Conservation (phyloP, 2,329 filamentous ascomycete species). For the Septoria petroselini region DNA sequence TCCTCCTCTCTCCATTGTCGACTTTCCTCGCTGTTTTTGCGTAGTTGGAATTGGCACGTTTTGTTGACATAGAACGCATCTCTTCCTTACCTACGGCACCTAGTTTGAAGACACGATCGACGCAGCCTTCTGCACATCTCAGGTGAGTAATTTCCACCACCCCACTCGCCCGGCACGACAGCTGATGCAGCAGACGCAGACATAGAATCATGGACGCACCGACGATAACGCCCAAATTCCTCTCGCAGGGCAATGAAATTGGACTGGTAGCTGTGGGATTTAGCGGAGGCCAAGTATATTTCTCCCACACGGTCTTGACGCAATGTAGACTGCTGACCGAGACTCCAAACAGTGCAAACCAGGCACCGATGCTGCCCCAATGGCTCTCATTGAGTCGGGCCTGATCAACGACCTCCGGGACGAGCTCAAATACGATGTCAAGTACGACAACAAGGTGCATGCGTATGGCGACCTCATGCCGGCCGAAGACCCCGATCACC, state of each 20-base stretch:
- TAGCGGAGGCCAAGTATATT: constrained; percentile 82
- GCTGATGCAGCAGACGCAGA: not conserved
- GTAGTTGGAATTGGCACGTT: too few relatives aligned
- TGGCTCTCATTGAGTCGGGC: constrained; percentile 82
- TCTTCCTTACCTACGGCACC: too few relatives aligned
- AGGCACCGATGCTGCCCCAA: constrained; percentile 86
- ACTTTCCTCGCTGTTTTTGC: not conserved
- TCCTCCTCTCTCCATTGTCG: constrained; percentile 1
- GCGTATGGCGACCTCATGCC: constrained; percentile 75
- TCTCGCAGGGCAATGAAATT: constrained; percentile 73
- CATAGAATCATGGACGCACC: constrained; percentile 47
- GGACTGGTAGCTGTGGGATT: constrained; percentile 94
- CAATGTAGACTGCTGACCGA: constrained; percentile 9
- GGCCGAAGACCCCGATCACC: constrained; percentile 69
- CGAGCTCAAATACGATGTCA: constrained; percentile 83
- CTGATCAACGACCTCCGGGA: constrained; percentile 77
- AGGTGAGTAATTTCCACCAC: too few relatives aligned
- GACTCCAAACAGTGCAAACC: constrained; percentile 67
- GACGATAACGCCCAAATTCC: constrained; percentile 68
- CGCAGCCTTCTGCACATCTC: not conserved
- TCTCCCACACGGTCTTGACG: not conserved
- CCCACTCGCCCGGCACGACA: not conserved
- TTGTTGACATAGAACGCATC: not conserved
- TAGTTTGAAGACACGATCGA: too few relatives aligned
- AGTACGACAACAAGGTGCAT: constrained; percentile 80